Conservation (phyloP, 1,284 basidiomycete species). For the Boletus smithii region DNA sequence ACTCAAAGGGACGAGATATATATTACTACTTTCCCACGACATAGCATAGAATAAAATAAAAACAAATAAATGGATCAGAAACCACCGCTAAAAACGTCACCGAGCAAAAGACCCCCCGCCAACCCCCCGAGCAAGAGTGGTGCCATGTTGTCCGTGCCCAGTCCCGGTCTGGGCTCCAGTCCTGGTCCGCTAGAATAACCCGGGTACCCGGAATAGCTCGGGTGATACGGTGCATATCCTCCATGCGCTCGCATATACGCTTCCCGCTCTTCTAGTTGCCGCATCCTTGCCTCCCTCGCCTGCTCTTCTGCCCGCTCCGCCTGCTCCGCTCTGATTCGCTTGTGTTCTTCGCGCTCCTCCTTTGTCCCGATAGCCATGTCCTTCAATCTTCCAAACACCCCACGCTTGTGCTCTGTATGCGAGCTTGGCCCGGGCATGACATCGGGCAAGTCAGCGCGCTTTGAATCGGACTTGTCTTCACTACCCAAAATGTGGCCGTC, state of each 20-base stretch:
- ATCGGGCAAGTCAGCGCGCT: too few relatives aligned
- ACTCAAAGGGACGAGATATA: too few relatives aligned
- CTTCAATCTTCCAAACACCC: constrained; percentile 58
- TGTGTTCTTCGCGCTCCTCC: constrained; percentile 57
- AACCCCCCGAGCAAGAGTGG: constrained; percentile 49
- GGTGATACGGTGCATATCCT: constrained; percentile 32
- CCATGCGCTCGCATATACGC: constrained; percentile 35
- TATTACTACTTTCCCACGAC: too few relatives aligned
- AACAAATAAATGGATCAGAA: constrained; percentile 15
- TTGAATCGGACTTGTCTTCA: too few relatives aligned
- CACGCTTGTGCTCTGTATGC: constrained; percentile 38
- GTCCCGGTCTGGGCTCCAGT: not conserved
- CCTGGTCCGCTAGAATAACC: too few relatives aligned
- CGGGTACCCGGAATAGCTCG: constrained; percentile 12
- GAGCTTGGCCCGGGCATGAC: constrained; percentile 1
- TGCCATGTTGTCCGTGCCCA: constrained; percentile 11
- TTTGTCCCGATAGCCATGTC: constrained; percentile 61
- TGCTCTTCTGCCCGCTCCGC: constrained; percentile 20
- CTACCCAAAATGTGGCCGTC: too few relatives aligned
- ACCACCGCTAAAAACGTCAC: constrained; percentile 42
- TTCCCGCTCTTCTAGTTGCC: constrained; percentile 24
- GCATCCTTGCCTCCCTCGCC: constrained; percentile 15
- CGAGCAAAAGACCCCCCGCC: constrained; percentile 58
- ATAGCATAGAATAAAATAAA: not conserved
- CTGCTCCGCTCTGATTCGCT: constrained; percentile 37